Evolutionary conservation across 495 filamentous ascomycete species (phyloP), one percentile per base, ranked within the genome.

Genomic region (Penicillium paradoxum): DNA sequence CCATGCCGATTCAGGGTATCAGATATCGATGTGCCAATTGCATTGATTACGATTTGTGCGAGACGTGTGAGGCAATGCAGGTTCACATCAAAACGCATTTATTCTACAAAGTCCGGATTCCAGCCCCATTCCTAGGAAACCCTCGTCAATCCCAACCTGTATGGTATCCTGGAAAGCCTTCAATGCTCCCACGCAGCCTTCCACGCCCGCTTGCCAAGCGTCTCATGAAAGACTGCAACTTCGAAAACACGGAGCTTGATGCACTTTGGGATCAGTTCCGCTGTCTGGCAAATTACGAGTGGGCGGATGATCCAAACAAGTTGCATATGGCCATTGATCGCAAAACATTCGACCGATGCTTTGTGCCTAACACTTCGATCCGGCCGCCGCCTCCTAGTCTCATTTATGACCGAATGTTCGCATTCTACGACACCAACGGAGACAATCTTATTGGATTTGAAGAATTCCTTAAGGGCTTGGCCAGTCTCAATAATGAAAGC

Each of bases 201-300:
- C 81, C 83, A 6, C 78, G 81, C 21, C 64, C 78, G 17, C 63
- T 90, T 4, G 82, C 83, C 29, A 75, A 80, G 43, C 81, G 82
- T 45, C 74, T 96, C 45, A 81, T 81, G 21, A 76, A 79, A 33
- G 84, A 89, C 22, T 89, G 87, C 14, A 82, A 79, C 14, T 91
- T 91, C 55, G 90, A 95, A 64, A 79, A 81, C 29, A 82, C 87
- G 2, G 89, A 96, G 63, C 70, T 97, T 3, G 90, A 97, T 68
- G 93, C 90, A 25, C 81, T 93, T 24, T 97, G 90, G 86, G 92
- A 97, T 59, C 95, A 97, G 60, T 97, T 95, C 79, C 88, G 86
- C 8, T 96, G 89, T 55, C 81, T 96, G 59, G 93, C 93, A 9
- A 89, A 86, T 54, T 84, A 83, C 10, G 85, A 91, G 62, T 96